These are phyloP conservation scores for Botrytis medusae DNA, from an alignment of 2,329 filamentous ascomycete genomes.

Conservation along the genomic window DNA sequence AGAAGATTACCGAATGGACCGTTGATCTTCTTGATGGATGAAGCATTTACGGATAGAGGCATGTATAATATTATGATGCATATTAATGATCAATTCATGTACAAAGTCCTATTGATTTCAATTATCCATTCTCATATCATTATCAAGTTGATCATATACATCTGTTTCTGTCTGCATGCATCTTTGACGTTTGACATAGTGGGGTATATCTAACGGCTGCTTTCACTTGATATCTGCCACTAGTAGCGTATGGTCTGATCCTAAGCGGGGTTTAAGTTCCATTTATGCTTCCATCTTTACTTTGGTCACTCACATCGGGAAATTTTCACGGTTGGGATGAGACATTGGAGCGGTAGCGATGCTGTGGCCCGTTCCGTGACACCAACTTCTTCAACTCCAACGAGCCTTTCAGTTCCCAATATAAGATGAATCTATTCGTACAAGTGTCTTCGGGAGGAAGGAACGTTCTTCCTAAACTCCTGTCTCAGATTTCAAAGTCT, in stretches of 20 bases:
- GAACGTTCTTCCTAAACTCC: constrained; percentile 22
- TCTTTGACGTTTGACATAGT: constrained; percentile 18
- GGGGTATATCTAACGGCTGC: constrained; percentile 8
- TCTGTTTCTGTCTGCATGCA: constrained; percentile 14
- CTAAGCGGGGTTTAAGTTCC: constrained; percentile 18
- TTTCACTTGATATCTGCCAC: constrained; percentile 15
- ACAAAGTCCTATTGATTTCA: not conserved
- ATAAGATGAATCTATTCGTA: not conserved
- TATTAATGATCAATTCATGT: constrained; percentile 14
- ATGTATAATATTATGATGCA: constrained; percentile 18
- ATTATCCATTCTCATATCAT: not conserved
- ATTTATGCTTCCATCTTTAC: constrained; percentile 10
- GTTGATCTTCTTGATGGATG: constrained; percentile 57
- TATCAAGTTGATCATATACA: constrained; percentile 10
- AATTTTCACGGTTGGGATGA: constrained; percentile 20
- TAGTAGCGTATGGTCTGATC: constrained; percentile 15
- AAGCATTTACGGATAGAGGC: constrained; percentile 12
- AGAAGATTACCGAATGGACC: constrained; percentile 70
- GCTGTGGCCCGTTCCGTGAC: constrained; percentile 16
- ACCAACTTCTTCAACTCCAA: constrained; percentile 6
- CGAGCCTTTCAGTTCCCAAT: not conserved
- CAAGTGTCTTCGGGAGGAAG: constrained; percentile 11
- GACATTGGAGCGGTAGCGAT: constrained; percentile 21
- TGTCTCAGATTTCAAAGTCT: constrained; percentile 18
- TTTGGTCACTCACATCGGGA: constrained; percentile 14